Base-by-base conservation (phyloP, 139 green algal genomes). In the Edaphochlamys debaryana region DNA sequence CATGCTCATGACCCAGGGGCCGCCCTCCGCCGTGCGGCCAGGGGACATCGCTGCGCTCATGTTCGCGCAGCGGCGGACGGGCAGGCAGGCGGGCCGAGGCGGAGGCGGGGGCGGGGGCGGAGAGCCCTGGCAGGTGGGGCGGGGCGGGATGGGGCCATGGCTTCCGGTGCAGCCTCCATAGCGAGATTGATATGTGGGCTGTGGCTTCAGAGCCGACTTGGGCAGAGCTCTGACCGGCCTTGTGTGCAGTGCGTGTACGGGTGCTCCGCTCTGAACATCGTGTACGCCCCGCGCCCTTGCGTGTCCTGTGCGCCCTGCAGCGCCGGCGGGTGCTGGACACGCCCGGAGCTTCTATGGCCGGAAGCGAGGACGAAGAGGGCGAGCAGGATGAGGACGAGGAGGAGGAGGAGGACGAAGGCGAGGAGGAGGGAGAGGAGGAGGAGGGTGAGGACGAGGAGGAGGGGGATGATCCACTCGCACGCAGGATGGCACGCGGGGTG, bases 361-460 rank as follows among this genome's bases (percentile, higher is more conserved):
- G 40, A 5, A 62, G 34, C 11, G 76, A 82, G 23, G 41, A 4
- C 13, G 76, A 27, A 30, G 74, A 71, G 63, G 64, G 13, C 3
- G 63, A 40, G 22, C 66, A 84, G 67, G 78, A 36, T 0, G 69
- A 30, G 25, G 41, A 13, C 30, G 69, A 60, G 41, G 69, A 76
- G 69, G 68, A 22, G 4, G 68, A 40, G 38, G 66, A 77, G 8
- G 34, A 27, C 17, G 84, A 89, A n/a, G n/a, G n/a, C 56, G 34
- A 69, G 19, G 76, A 50, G n/a, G 69, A 76, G 69, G 68, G 36
- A 4, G 68, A 40, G 38, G 66, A 77, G 8, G 34, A 27, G 6
- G 84, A 89, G n/a, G n/a, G n/a, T 48, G 34, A 69, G 19, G 76
- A 50, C 9, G 62, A 73, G 20, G 76, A 82, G 23, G 76, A 71